Base-by-base conservation (phyloP, 2,329 filamentous ascomycete species). In the Colletotrichum liaoningense region DNA sequence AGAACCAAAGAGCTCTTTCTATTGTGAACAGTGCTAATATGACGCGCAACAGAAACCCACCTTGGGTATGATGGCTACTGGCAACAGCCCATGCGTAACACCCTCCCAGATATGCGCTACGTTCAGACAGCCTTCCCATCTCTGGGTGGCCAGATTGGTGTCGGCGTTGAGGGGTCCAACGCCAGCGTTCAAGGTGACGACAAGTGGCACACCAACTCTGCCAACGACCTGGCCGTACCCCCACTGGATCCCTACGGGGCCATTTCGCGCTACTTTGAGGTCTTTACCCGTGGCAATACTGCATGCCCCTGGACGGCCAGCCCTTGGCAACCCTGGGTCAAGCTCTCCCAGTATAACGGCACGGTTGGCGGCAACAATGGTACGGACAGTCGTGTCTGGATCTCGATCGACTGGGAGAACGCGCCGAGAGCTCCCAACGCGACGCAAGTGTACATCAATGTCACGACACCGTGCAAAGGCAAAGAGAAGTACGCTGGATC, bases 61-160 rank as follows among this genome's bases (percentile, higher is more conserved):
- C 80, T 90, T 9, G 87, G 88, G 24, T 90, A 88, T 59, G 83
- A 88, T 65, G 85, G 84, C 60, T 86, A 86, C 79, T 89, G 92
- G 92, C 92, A 94, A 81, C 92, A 94, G 79, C 91, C 93, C 1
- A 93, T 93, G 92, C 86, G 91, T 42, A 93, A 94, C 78, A 88
- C 88, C 0, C 86, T 93, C 1, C 91, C 92, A 0, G 87, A 89
- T 8, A 85, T 93, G 75, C 82, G 86, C 5, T 92, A 89, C 75
- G 89, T 92, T 1, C 89, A 92, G 78, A 85, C 85, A 2, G 81
- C 85, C 1, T 89, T 92, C 65, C 86, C 86, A 14, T 88, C 88
- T 5, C 83, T 93, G 6, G 87, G 89, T 0, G 92, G 92, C 8
- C 86, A 91, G 67, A 84, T 94, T 68, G 91, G 91, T 26, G 84